Conservation (phyloP, 495 filamentous ascomycete species). For the Staphylotrichum tortipilum region DNA sequence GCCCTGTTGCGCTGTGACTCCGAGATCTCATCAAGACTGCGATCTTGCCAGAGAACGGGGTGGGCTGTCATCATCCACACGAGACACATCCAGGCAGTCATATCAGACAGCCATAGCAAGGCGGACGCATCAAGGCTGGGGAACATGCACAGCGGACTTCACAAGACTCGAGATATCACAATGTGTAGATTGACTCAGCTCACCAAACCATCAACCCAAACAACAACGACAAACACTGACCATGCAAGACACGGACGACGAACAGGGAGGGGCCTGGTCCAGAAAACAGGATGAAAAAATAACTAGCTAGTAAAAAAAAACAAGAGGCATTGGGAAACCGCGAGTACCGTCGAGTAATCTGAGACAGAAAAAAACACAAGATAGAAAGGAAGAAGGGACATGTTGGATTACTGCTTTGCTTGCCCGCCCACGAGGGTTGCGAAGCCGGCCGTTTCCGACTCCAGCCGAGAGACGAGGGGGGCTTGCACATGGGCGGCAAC, state of each 20-base stretch:
- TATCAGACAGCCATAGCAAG: no score
- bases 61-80: no score
- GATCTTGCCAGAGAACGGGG: no score
- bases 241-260: neutral
- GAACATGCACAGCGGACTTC: no score
- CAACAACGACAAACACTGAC: neutral
- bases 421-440: neutral
- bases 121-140: no score
- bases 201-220: neutral
- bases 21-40: no score
- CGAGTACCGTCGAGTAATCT: constrained; percentile 11
- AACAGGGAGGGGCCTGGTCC: constrained; percentile 8
- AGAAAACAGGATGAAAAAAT: constrained; percentile 14
- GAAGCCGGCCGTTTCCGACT: constrained; percentile 1
- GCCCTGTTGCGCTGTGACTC: no score
- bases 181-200: neutral
- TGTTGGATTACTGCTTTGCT: constrained; percentile 2
- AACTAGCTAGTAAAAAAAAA: constrained; percentile 16
- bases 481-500: neutral
- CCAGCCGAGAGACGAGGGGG: neutral
- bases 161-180: no score
- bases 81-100: no score
- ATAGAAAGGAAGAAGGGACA: constrained; percentile 5
- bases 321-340: constrained; percentile 2
- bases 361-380: constrained; percentile 13